Conservation (phyloP, 345 rosid species). For the Leavenworthia alabamica region DNA sequence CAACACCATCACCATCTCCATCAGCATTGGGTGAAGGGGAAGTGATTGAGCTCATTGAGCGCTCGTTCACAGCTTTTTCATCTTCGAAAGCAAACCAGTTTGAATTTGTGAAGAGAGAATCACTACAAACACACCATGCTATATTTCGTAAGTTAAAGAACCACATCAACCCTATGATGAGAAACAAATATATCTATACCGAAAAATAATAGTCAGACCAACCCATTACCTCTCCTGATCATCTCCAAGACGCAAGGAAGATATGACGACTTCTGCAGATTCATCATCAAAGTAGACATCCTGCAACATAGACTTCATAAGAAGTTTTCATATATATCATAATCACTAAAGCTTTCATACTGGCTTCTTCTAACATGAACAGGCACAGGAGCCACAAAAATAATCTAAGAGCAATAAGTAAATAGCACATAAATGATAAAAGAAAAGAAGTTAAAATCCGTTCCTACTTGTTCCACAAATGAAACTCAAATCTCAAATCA, state of each 20-base stretch:
- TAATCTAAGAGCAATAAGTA: too few species aligned
- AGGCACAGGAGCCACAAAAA: neutral
- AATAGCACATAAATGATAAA: too few species aligned
- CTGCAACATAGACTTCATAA: conserved; percentile 40
- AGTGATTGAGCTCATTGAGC: conserved; percentile 40
- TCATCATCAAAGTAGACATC: conserved; percentile 98
- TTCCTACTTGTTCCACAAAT: neutral
- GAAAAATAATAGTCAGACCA: neutral
- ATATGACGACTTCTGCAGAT: conserved; percentile 94
- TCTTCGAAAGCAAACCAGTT: conserved; percentile 92
- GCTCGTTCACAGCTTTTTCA: conserved; percentile 50
- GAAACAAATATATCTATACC: neutral
- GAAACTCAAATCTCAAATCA: neutral
- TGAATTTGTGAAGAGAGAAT: conserved; percentile 77
- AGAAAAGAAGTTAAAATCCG: too few species aligned
- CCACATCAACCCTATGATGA: neutral
- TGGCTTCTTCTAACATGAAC: conserved; percentile 4
- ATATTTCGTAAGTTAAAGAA: neutral
- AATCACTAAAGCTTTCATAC: conserved; percentile 10
- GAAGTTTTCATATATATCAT: conserved; percentile 15
- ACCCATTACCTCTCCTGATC: conserved; percentile 70
- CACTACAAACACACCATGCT: conserved; percentile 39
- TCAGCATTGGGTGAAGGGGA: conserved; percentile 59
- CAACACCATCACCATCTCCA: too few species aligned
- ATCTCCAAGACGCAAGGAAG: conserved; percentile 88